phyloP scores from a whole-genome alignment of 1,284 basidiomycete genomes.

The Apiotrichum domesticum region DNA sequence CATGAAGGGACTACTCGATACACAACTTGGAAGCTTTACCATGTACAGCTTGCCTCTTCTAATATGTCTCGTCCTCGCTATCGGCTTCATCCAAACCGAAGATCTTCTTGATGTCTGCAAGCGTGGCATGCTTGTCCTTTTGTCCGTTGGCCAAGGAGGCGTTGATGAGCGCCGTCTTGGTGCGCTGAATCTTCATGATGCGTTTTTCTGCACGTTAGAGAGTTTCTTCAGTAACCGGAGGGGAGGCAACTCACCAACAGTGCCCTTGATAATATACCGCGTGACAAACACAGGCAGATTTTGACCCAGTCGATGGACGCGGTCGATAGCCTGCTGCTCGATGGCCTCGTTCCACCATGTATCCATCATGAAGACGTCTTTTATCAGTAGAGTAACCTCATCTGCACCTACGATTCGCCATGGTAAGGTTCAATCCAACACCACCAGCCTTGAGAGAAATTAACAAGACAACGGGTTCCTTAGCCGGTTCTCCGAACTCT shows the following conservation, averaged over 20 bases:
- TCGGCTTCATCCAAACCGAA: slow-evolving; percentile 44
- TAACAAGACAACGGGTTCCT: slow-evolving; percentile 70
- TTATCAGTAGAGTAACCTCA: not conserved
- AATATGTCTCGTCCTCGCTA: slow-evolving; percentile 38
- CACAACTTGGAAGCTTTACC: no score
- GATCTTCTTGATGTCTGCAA: slow-evolving; percentile 48
- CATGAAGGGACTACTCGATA: no score
- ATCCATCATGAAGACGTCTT: slow-evolving; percentile 92
- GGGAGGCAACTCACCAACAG: slow-evolving; percentile 55
- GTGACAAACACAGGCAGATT: slow-evolving; percentile 69
- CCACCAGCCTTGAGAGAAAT: slow-evolving; percentile 91
- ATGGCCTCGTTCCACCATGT: slow-evolving; percentile 92
- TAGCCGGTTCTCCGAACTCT: slow-evolving; percentile 62
- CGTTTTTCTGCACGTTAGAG: slow-evolving; percentile 58
- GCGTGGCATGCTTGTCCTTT: slow-evolving; percentile 32
- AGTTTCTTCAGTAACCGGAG: no score
- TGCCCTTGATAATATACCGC: slow-evolving; percentile 66
- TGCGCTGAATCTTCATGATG: slow-evolving; percentile 68
- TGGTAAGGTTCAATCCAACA: slow-evolving; percentile 69
- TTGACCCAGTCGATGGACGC: slow-evolving; percentile 51
- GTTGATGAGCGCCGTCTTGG: slow-evolving; percentile 46
- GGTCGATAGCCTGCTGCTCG: slow-evolving; percentile 69
- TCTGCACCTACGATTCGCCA: slow-evolving; percentile 33
- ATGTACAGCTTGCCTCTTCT: not conserved
- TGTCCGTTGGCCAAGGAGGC: slow-evolving; percentile 40